Percentiles rank a stretch among this genome's conserved stretches.
phyloP scores from a whole-genome alignment of 2,329 filamentous ascomycete genomes.

The Metarhizium brunneum region DNA sequence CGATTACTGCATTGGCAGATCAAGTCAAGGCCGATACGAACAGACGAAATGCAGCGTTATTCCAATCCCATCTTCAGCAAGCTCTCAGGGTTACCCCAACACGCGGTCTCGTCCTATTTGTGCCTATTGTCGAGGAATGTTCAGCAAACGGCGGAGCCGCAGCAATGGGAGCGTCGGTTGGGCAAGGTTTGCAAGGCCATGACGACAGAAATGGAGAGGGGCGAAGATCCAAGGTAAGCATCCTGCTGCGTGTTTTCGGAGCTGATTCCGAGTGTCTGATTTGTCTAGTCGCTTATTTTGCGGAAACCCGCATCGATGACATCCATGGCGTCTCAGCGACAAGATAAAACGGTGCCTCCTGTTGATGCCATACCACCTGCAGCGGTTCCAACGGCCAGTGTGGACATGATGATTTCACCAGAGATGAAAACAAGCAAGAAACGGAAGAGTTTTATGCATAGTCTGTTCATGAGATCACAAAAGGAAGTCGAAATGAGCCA shows the following conservation, averaged over 20 bases:
- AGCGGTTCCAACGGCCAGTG: neutral
- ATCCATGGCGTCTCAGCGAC: neutral
- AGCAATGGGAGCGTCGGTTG: conserved; percentile 28
- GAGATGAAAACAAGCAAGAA: conserved; percentile 2
- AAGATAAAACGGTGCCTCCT: neutral
- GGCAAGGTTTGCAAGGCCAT: neutral
- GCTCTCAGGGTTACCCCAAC: conserved; percentile 55
- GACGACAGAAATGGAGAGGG: neutral
- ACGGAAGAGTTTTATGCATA: conserved; percentile 10
- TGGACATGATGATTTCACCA: neutral
- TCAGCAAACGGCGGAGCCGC: conserved; percentile 60
- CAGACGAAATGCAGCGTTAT: conserved; percentile 67
- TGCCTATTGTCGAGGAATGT: conserved; percentile 60
- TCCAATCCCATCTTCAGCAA: conserved; percentile 67
- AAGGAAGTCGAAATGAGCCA: neutral
- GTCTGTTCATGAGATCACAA: conserved; percentile 6
- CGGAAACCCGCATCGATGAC: neutral
- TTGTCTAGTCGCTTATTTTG: neutral
- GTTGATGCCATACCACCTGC: neutral
- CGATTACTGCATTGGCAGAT: conserved; percentile 59
- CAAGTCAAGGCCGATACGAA: conserved; percentile 67
- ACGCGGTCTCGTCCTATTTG: conserved; percentile 66
- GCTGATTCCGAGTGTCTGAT: neutral
- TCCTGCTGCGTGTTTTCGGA: neutral
- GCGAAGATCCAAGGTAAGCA: neutral